Conservation (phyloP, 1,139 yeast species). For the Debaryomyces coudertii region DNA sequence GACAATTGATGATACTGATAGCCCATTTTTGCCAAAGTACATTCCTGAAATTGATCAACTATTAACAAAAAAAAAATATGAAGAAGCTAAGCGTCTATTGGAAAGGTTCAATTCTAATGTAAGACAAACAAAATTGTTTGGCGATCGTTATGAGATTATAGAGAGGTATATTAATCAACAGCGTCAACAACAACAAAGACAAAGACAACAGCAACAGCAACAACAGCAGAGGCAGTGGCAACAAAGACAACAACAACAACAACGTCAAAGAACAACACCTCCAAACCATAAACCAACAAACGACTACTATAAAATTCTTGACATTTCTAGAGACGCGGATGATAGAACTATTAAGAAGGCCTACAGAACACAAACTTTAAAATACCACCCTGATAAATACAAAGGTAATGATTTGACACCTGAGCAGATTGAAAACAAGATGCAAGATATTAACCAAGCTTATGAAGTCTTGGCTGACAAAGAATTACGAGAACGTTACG, state of each 20-base stretch:
- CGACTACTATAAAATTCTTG: slow-evolving; percentile 84
- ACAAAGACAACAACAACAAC: slow-evolving; percentile 49
- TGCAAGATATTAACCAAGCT: slow-evolving; percentile 93
- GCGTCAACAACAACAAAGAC: slow-evolving; percentile 50
- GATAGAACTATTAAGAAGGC: slow-evolving; percentile 79
- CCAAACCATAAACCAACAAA: slow-evolving; percentile 48
- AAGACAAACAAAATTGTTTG: slow-evolving; percentile 44
- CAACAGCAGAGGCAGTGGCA: slow-evolving; percentile 44
- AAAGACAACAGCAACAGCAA: slow-evolving; percentile 56
- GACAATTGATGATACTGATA: slow-evolving; percentile 27
- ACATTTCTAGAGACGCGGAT: slow-evolving; percentile 67
- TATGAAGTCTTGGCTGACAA: slow-evolving; percentile 80
- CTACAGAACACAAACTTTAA: slow-evolving; percentile 74
- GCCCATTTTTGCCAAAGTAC: slow-evolving; percentile 48
- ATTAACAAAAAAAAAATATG: slow-evolving; percentile 41
- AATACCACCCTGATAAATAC: slow-evolving; percentile 90
- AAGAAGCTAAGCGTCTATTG: slow-evolving; percentile 43
- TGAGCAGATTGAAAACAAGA: slow-evolving; percentile 77
- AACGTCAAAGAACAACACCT: slow-evolving; percentile 39
- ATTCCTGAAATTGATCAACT: slow-evolving; percentile 49
- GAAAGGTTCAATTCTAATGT: slow-evolving; percentile 35
- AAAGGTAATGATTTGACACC: slow-evolving; percentile 64
- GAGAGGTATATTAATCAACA: slow-evolving; percentile 22
- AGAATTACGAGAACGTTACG: slow-evolving; percentile 67
- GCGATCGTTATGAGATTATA: slow-evolving; percentile 30